Base-by-base conservation (phyloP, 495 filamentous ascomycete genomes). In the Oidiodendron maius region DNA sequence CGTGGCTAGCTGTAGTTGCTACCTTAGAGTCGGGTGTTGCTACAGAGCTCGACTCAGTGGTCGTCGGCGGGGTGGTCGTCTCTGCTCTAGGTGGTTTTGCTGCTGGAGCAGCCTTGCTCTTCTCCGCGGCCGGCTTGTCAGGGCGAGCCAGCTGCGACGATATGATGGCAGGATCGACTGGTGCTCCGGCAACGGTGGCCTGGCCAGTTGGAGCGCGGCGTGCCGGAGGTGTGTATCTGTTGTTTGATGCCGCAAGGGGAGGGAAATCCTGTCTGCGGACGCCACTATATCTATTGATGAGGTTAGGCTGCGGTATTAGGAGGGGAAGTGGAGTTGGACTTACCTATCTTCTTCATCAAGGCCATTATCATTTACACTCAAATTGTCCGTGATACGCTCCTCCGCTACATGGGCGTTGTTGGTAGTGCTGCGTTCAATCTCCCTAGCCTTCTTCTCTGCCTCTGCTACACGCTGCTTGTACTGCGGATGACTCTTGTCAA, bases 241-340 rank as follows among this genome's bases (percentile, higher is more conserved):
- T 89, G 44, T 64, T 64, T 50, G 52, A 66, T 34, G 65, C 52
- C 20, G 44, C 20, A 34, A 90, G 68, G 8, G 85, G 78, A n/a
- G 83, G 80, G 58, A 87, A 87, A 18, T 79, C 75, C 40, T 82
- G 77, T 43, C 93, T 82, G 32, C 80, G 84, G 16, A 99, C 93
- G 60, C 90, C 91, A 63, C 91, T 96, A 63, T 95, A 97, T 61
- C 85, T 90, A n/a, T n/a, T n/a, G n/a, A n/a, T n/a, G n/a, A n/a
- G n/a, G n/a, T n/a, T n/a, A 56, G 59, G 48, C 22, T 26, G 48
- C n/a, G n/a, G 45, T 49, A 60, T 74, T 63, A 70, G 60, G 22
- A 44, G 50, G 16, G 16, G 6, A 47, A 3, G 21, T 30, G 43
- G 16, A 10, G 12, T 37, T 39, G 47, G 43, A 64, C 82, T 64